phyloP scores from a whole-genome alignment of 495 filamentous ascomycete species.

The Glonium stellatum region DNA sequence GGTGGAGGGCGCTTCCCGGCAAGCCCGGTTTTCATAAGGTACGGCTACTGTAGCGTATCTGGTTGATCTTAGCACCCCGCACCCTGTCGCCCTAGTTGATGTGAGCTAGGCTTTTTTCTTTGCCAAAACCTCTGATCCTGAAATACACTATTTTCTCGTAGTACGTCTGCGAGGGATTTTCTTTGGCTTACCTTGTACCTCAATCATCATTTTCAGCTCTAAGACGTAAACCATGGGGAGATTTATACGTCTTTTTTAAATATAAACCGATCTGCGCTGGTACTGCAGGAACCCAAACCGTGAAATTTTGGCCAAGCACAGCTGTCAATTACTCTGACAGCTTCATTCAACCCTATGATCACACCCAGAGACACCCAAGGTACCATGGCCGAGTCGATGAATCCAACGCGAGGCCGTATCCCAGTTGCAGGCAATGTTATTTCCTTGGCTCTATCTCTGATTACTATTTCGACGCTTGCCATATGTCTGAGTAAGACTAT shows the following conservation, averaged over 20 bases:
- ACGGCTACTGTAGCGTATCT: too few relatives aligned
- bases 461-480: conserved; percentile 40
- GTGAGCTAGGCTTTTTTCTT: too few relatives aligned
- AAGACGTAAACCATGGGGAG: not conserved
- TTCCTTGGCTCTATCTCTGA: conserved; percentile 40
- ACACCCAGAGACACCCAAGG: conserved; percentile 20
- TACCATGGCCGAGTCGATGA: conserved; percentile 47
- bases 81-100: too few relatives aligned
- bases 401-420: not conserved
- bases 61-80: too few relatives aligned
- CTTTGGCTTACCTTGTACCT: not conserved
- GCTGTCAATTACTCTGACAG: not conserved
- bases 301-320: not conserved
- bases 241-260: not conserved
- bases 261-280: not conserved
- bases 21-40: too few relatives aligned
- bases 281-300: not conserved
- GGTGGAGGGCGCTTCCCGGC: too few relatives aligned
- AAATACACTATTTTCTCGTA: not conserved
- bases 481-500: conserved; percentile 41
- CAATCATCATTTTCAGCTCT: not conserved
- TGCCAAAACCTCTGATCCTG: too few relatives aligned
- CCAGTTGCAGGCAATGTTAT: conserved; percentile 35
- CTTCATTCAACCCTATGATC: not conserved
- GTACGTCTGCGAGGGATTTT: not conserved